Percentiles rank a stretch among this genome's conserved stretches.
Conservation (phyloP, 176 grass and related monocot genomes). For the Juncus inflexus region DNA sequence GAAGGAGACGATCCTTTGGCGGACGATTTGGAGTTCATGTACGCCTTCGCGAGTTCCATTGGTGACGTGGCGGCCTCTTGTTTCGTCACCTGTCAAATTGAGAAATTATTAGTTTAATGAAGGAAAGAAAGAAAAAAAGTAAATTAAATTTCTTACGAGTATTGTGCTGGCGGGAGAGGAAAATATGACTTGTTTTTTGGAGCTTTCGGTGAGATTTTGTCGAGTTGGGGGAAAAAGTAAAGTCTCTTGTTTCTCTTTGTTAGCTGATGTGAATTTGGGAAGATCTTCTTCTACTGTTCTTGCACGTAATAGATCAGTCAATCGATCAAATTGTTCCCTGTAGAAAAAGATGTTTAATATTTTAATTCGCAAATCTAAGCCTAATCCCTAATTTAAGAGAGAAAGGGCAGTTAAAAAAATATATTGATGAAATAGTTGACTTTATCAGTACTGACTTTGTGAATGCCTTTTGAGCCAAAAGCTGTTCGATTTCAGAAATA, state of each 20-base stretch:
- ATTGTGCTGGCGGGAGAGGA: slow-evolving; percentile 20
- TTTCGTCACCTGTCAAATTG: slow-evolving; percentile 12
- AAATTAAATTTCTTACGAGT: slow-evolving; percentile 6
- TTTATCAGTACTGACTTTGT: slow-evolving; percentile 20
- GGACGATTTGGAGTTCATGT: slow-evolving; percentile 23
- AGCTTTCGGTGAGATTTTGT: slow-evolving; percentile 23
- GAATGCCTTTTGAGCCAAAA: slow-evolving; percentile 21
- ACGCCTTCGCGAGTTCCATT: slow-evolving; percentile 35
- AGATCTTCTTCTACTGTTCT: slow-evolving; percentile 18
- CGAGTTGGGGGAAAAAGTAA: too few relatives aligned
- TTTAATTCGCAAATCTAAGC: background rate
- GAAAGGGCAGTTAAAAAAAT: background rate
- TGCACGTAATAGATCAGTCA: slow-evolving; percentile 15
- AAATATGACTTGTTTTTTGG: slow-evolving; percentile 19
- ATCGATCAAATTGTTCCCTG: slow-evolving; percentile 24
- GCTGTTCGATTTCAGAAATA: slow-evolving; percentile 24
- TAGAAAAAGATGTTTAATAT: slow-evolving; percentile 1
- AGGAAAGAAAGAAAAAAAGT: background rate
- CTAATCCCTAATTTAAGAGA: background rate
- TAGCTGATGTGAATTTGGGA: background rate
- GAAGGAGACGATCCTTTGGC: slow-evolving; percentile 6
- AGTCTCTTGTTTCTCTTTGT: slow-evolving; percentile 3
- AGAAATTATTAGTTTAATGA: background rate
- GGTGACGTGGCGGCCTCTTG: slow-evolving; percentile 26
- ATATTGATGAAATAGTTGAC: too few relatives aligned